Evolutionary conservation across 139 green algal species (phyloP), one percentile per base, ranked within the genome.

Genomic region (Eudorina sp.): DNA sequence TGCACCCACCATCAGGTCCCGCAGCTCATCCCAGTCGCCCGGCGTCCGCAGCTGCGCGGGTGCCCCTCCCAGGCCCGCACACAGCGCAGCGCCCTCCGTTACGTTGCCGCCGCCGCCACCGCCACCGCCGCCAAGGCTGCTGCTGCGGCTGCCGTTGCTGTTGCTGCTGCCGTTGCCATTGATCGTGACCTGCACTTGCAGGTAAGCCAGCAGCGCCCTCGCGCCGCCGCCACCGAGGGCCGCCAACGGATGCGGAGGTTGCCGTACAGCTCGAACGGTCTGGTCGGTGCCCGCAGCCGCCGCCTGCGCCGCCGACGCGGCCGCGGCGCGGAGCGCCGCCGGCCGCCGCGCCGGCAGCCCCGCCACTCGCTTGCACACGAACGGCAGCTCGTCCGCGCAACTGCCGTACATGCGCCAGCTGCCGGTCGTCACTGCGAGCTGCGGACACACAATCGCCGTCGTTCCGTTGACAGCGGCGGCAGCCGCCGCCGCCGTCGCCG

Each of bases 281-380:
- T 14, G 29, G 21, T 7, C 66, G 58, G 8, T 31, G 45, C 16
- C n/a, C 14, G 41, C 7, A 0, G 9, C 4, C 3, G 41, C 40
- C 0, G 46, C 45, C n/a, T 41, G n/a, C 8, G n/a, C 31, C 29
- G 80, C 62, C 27, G 36, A 11, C 0, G n/a, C 60, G 11, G 80
- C 80, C 1, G 58, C 80, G 18, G 80, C 80, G 13, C 25, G 25
- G 8, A 86, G 36, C 45, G 62, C 62, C 31, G 80, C 45, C 31
- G 62, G 62, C n/a, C 60, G 60, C 7, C n/a, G 62, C 4, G 43
- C 29, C 0, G 80, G 62, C 80, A 86, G 45, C 6, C 16, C 62
- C 9, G 60, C 60, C 43, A 86, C 19, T 38, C 80, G 80, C 64
- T 86, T 86, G 80, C 80, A 86, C 14, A 77, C 45, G 62, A 86